phyloP scores from a whole-genome alignment of 1,284 basidiomycete species.

The Neonothopanus nambi region DNA sequence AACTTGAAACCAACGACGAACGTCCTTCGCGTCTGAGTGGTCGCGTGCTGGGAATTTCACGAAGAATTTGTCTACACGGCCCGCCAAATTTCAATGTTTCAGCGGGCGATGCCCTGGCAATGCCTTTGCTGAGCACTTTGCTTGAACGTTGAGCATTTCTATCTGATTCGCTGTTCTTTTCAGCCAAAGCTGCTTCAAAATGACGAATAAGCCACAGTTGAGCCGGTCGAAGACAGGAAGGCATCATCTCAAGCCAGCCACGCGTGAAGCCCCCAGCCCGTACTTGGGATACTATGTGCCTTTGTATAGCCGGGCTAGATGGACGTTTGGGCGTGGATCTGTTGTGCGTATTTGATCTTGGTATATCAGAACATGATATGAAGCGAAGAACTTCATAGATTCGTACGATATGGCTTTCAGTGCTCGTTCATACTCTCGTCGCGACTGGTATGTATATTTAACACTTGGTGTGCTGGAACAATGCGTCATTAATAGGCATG shows the following conservation, averaged over 20 bases:
- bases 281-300: background rate
- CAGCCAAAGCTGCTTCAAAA: background rate
- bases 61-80: no score
- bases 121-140: no score
- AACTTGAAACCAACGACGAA: no score
- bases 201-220: background rate
- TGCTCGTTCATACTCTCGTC: conserved; percentile 58
- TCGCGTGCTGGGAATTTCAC: no score
- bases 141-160: no score
- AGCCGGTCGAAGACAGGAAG: background rate
- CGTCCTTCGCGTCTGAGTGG: no score
- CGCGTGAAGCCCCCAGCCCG: background rate
- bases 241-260: conserved; percentile 5
- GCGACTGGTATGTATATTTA: conserved; percentile 43
- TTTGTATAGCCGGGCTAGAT: conserved; percentile 40
- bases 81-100: no score
- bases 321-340: conserved; percentile 61
- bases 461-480: background rate
- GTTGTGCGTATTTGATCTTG: conserved; percentile 37
- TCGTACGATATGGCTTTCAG: conserved; percentile 69
- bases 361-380: background rate
- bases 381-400: conserved; percentile 38
- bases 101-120: no score
- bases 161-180: background rate
- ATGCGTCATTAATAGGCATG: background rate